phyloP scores from a whole-genome alignment of 2,329 filamentous ascomycete species.

The Fusarium sp. region DNA sequence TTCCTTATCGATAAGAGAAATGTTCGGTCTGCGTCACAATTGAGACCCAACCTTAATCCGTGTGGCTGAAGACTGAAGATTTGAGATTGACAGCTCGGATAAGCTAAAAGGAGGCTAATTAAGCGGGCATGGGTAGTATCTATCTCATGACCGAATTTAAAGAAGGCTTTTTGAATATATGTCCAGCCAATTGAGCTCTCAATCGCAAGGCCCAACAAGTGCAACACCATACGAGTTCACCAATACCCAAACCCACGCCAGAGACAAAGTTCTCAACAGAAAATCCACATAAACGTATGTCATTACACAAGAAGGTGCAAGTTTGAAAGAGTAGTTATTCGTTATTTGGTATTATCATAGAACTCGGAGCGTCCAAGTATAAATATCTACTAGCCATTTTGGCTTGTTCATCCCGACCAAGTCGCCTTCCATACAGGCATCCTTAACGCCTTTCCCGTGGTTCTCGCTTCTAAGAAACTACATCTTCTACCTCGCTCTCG shows the following conservation, averaged over 20 bases:
- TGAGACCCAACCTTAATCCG: background rate
- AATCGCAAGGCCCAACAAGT: background rate
- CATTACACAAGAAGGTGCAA: background rate
- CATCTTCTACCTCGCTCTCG: background rate
- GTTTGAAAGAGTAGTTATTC: constrained; percentile 7
- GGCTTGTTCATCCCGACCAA: constrained; percentile 26
- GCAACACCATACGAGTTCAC: background rate
- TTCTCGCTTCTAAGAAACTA: constrained; percentile 17
- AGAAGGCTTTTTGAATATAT: background rate
- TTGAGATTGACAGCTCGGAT: constrained; percentile 4
- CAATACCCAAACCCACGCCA: too few species aligned
- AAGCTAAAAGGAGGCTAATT: too few species aligned
- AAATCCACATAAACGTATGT: background rate
- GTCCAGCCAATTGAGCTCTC: background rate
- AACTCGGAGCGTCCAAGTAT: constrained; percentile 27
- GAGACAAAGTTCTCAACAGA: constrained; percentile 5
- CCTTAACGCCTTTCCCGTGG: constrained; percentile 32
- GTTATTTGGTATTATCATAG: constrained; percentile 39
- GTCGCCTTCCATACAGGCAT: constrained; percentile 12
- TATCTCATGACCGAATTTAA: background rate
- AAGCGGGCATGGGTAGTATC: too few species aligned
- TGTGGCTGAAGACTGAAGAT: background rate
- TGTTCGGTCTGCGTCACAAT: constrained; percentile 27
- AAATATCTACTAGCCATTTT: constrained; percentile 36
- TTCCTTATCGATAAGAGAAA: constrained; percentile 53